Evolutionary conservation across 371 early-diverging fungal species (phyloP).

Genomic region (Lichtheimia ornata): DNA sequence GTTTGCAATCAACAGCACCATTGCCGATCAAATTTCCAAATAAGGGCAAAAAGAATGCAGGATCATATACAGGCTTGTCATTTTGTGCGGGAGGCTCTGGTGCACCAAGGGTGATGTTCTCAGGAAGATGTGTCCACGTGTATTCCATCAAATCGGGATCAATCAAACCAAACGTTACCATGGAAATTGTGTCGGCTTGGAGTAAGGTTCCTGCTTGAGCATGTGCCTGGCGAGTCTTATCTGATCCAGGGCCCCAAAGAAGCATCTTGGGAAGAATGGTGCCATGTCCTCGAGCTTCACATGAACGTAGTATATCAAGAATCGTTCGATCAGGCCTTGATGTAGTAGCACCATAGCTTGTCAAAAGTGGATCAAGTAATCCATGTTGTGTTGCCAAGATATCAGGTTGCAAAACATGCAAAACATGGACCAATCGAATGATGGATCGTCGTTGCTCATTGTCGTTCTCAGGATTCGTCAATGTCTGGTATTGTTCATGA

Average conservation of each 20-base stretch:
- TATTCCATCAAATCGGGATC: conserved; percentile 68
- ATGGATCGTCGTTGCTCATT: conserved; percentile 45
- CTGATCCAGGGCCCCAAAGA: conserved; percentile 60
- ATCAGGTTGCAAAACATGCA: conserved; percentile 50
- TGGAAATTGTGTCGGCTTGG: conserved; percentile 34
- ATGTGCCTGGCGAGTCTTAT: conserved; percentile 42
- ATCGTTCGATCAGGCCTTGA: conserved; percentile 49
- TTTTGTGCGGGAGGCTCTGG: conserved; percentile 9
- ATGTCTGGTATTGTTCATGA: conserved; percentile 30
- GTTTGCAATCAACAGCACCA: conserved; percentile 60
- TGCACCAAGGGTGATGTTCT: conserved; percentile 28
- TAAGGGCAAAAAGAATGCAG: conserved; percentile 71
- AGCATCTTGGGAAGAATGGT: conserved; percentile 53
- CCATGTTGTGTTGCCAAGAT: conserved; percentile 44
- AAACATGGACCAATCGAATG: conserved; percentile 41
- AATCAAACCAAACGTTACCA: conserved; percentile 64
- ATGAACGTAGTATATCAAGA: conserved; percentile 47
- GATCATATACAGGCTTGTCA: conserved; percentile 54
- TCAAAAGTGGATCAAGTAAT: conserved; percentile 51
- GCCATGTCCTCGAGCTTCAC: conserved; percentile 47
- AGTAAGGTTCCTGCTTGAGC: conserved; percentile 42
- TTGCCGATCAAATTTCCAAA: conserved; percentile 61
- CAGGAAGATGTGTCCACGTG: conserved; percentile 61
- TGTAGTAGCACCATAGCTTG: conserved; percentile 62
- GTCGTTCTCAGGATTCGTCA: conserved; percentile 28